Percentiles rank a stretch among this genome's conserved stretches.
Conservation (phyloP, 331 rosid genomes). For the Stylosanthes scabra region DNA sequence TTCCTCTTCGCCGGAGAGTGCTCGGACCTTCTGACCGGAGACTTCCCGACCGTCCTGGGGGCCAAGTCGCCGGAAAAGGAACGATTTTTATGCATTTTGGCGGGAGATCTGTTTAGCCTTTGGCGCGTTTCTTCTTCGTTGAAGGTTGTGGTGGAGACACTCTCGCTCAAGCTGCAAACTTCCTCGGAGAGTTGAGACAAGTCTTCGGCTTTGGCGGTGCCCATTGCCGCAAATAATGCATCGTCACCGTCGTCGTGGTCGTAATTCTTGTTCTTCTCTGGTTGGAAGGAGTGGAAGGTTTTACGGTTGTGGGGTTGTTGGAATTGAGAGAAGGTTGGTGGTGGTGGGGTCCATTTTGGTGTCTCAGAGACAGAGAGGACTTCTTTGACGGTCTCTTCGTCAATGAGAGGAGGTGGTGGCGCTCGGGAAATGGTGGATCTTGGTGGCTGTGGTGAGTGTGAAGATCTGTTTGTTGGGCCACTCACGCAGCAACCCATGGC, state of each 20-base stretch:
- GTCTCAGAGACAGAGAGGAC: conserved; percentile 85
- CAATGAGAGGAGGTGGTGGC: conserved; percentile 65
- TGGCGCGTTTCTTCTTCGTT: conserved; percentile 59
- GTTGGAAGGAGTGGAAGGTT: conserved; percentile 16
- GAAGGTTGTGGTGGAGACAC: conserved; percentile 61
- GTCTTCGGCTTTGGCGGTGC: conserved; percentile 50
- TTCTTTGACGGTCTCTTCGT: conserved; percentile 87
- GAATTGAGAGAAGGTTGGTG: conserved; percentile 16
- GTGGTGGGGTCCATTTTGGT: conserved; percentile 49
- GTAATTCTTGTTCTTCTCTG: conserved; percentile 25
- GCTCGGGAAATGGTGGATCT: conserved; percentile 50
- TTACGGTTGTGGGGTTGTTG: conserved; percentile 41
- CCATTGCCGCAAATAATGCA: not conserved
- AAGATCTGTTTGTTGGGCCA: conserved; percentile 11
- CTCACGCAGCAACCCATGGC: conserved; percentile 67
- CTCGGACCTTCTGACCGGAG: conserved; percentile 65
- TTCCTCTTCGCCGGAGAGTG: conserved; percentile 62
- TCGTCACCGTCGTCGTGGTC: not conserved
- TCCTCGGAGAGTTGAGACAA: conserved; percentile 73
- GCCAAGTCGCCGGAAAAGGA: conserved; percentile 48
- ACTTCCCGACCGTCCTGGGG: conserved; percentile 50
- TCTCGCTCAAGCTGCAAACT: conserved; percentile 81
- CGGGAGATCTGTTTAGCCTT: conserved; percentile 64
- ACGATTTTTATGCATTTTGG: conserved; percentile 44
- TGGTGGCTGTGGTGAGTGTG: conserved; percentile 29